A percentile compares a stretch with the other conserved stretches of the same genome.
Conservation (phyloP, 495 filamentous ascomycete genomes). For the Friedmanniomyces simplex region DNA sequence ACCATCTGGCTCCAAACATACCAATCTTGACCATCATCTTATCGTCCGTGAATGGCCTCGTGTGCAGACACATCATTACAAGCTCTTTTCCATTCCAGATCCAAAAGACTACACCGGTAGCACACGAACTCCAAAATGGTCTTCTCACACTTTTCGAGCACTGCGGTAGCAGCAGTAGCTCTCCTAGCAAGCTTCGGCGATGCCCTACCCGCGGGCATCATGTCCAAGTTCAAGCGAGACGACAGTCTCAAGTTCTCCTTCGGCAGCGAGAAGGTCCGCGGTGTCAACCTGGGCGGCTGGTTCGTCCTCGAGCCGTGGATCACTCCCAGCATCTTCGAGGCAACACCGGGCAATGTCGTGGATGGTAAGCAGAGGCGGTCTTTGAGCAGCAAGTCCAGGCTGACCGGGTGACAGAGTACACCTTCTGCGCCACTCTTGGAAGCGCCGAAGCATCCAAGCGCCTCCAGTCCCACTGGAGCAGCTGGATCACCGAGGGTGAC, state of each 20-base stretch:
- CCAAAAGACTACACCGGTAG: background rate
- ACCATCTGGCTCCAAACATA: background rate
- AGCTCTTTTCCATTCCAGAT: background rate
- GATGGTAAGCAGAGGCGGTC: constrained; percentile 23
- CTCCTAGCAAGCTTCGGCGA: constrained; percentile 10
- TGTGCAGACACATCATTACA: background rate
- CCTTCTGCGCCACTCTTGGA: constrained; percentile 28
- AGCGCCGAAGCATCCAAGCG: constrained; percentile 26
- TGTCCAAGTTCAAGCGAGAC: constrained; percentile 21
- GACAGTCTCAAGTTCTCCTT: constrained; percentile 27
- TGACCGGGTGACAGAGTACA: constrained; percentile 22
- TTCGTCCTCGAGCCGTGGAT: constrained; percentile 40
- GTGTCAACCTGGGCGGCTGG: constrained; percentile 38
- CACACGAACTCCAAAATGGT: constrained; percentile 3
- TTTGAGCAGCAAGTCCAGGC: background rate
- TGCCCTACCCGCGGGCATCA: constrained; percentile 8
- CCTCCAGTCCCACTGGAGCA: constrained; percentile 32
- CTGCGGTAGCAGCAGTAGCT: constrained; percentile 15
- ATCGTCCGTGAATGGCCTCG: background rate
- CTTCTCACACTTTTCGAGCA: constrained; percentile 1
- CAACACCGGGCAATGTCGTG: constrained; percentile 23
- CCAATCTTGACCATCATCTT: background rate
- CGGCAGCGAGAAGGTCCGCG: constrained; percentile 29
- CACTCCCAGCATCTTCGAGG: constrained; percentile 38
- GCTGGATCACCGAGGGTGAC: constrained; percentile 57